Base-by-base conservation (phyloP, 805 yeast species). In the Metschnikowia cubensis region DNA sequence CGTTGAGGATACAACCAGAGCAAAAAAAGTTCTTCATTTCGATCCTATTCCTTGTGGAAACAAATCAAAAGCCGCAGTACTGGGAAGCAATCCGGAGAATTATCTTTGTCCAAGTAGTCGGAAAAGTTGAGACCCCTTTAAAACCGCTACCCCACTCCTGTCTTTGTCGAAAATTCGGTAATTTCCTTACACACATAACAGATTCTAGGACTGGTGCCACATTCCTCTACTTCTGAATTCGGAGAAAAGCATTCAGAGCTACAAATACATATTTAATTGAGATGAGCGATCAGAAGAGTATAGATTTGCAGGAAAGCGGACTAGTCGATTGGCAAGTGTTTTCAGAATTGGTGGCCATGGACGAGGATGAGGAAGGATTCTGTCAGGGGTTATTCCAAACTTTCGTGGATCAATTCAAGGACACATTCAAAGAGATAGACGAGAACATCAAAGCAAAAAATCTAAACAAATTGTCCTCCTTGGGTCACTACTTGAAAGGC, bases 401-500 rank as follows among this genome's bases (percentile, higher is more conserved):
- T 32, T 92, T 88, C 66, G 88, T 86, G 50, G 96, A 89, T 50
- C 99, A 94, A 69, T 96, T 96, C 5, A 75, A 77, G 51, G 85
- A 83, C 17, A 92, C 96, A 0, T 87, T 91, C 60, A 71, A 68
- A 35, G 82, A 87, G 54, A 87, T 94, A 64, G 85, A 84, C 50
- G 69, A 69, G 6, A 77, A 81, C n/a, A 62, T 87, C 33, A 57
- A 68, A 31, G 57, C 69, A 1, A 73, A 73, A 33, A 69, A 76
- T 57, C 74, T 90, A 51, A 76, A 72, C 36, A 75, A 82, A 53
- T 70, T 94, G 49, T 84, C 91, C 18, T 75, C 83, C 13, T 71
- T 87, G 59, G 99, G 99, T 13, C 99, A 94, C 66, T 94, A 89
- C 63, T 75, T 94, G 50, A 94, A 94, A 65, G 99, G 99, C 42